phyloP scores from a whole-genome alignment of 805 yeast genomes.

The Nakazawaea holstii region DNA sequence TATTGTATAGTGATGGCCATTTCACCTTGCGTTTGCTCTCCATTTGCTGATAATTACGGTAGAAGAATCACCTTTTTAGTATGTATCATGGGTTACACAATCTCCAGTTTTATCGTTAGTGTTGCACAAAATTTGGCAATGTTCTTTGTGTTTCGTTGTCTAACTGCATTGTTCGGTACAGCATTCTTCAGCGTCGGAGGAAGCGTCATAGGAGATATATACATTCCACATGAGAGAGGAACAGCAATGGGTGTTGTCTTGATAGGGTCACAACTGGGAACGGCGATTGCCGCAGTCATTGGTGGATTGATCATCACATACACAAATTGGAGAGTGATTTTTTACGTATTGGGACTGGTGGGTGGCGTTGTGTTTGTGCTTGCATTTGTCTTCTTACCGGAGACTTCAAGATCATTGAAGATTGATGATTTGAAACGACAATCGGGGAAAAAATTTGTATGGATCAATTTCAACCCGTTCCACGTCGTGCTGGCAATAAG shows the following conservation, averaged over 20 bases:
- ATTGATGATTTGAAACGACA: slow-evolving; percentile 22
- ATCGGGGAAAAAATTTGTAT: slow-evolving; percentile 33
- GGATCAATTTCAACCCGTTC: slow-evolving; percentile 40
- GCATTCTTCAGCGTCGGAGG: slow-evolving; percentile 52
- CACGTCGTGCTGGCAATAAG: slow-evolving; percentile 36
- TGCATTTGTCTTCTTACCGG: slow-evolving; percentile 37
- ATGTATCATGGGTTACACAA: slow-evolving; percentile 28
- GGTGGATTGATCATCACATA: slow-evolving; percentile 50
- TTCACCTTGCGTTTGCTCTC: slow-evolving; percentile 45
- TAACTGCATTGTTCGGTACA: slow-evolving; percentile 50
- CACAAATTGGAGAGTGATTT: slow-evolving; percentile 48
- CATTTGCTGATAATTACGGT: slow-evolving; percentile 50
- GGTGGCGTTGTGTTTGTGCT: slow-evolving; percentile 30
- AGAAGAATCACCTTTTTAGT: slow-evolving; percentile 37
- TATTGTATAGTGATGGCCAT: slow-evolving; percentile 47
- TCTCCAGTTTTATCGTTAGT: slow-evolving; percentile 25
- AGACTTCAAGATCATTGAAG: slow-evolving; percentile 32
- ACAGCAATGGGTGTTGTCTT: slow-evolving; percentile 43
- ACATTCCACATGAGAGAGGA: slow-evolving; percentile 45
- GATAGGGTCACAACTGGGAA: slow-evolving; percentile 48
- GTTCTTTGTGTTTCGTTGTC: slow-evolving; percentile 46
- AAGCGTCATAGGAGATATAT: slow-evolving; percentile 44
- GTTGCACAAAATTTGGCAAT: slow-evolving; percentile 45
- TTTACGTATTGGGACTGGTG: slow-evolving; percentile 42
- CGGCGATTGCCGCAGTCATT: slow-evolving; percentile 45